Base-by-base conservation (phyloP, 148 eudicot species). In the Persicaria tinctoria region DNA sequence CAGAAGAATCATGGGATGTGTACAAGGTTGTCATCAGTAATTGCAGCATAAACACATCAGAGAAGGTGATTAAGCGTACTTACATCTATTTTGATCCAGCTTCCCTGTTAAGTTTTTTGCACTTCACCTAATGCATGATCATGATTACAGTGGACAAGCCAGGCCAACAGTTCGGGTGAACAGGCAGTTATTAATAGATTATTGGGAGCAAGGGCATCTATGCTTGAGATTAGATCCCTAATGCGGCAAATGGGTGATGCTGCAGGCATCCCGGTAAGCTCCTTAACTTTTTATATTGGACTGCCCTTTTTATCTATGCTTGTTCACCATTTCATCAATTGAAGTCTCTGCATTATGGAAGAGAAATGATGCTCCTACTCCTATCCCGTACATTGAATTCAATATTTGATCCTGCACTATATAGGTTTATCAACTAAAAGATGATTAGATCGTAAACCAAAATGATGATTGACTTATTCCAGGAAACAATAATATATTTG, bases 161-260 rank as follows among this genome's bases (percentile, higher is more conserved):
- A 71, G 10, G 74, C 54, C 51, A 74, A 44, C 66, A 38, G 32
- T 8, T 59, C 64, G 6, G 49, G n/a, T 38, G 50, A 51, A 57
- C 48, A 32, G 46, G 20, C 83, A 76, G 77, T 92, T 75, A 86
- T 90, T 48, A 83, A 85, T 78, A 88, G 90, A 68, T 74, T 96
- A 79, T 57, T 84, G 72, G 91, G 88, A 83, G 91, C 99, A 51
- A 88, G 96, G 83, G 87, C 87, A 76, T 81, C 90, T 20, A 96
- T 96, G 97, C 89, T 96, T 71, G 84, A 76, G 62, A 90, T 96
- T 71, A 88, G 99, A 83, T 62, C 70, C 83, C 86, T 81, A 76
- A 90, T 96, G 99, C 92, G 88, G 74, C 84, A 77, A 75, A 96
- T 96, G 99, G 99, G 99, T 70, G 88, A 90, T 79, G 93, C 91